Base-by-base conservation (phyloP, 2,329 filamentous ascomycete genomes). In the Cercospora berteroae region DNA sequence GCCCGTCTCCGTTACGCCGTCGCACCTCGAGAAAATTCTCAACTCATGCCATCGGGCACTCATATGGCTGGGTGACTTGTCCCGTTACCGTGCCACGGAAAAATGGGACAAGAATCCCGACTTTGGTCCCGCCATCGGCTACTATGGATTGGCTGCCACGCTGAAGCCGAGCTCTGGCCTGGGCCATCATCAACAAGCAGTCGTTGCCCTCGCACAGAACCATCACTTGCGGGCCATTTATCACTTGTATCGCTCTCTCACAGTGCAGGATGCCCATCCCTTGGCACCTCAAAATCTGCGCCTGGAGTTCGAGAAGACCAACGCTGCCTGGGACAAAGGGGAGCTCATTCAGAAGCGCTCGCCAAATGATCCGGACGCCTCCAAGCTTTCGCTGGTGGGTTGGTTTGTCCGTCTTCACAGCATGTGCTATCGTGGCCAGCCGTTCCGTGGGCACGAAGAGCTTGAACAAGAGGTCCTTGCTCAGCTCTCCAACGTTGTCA, bases 391-490 rank as follows among this genome's bases (percentile, higher is more conserved):
- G 39, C 85, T 97, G 65, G 83, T 89, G 57, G 87, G 88, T 61
- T 95, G 93, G 90, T 96, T 97, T 74, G 86, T 94, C 67, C 89
- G 90, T 72, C 85, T 97, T 52, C 94, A 97, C 77, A 92, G 92
- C 58, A 88, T 90, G 75, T 94, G 92, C 78, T 94, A 91, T 80
- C 89, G 89, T 69, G 93, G 92, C 33, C 85, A 90, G 67, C 85
- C 88, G 55, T 94, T 95, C 73, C 81, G 87, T 0, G 88, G 90
- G 69, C 90, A 93, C 70, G 87, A 90, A 63, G 93, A 96, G 77
- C 83, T 97, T 29, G 94, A 97, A 79, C 88, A 88, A 66, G 93
- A 97, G 77, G 90, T 98, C 12, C 83, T 97, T 68, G 89, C 90
- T 73, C 90, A 93, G 60, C 82, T 97, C 42, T 86, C 89, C 58